Percentiles rank a stretch among this genome's conserved stretches.
Conservation (phyloP, 345 rosid genomes). For the Salix exigua region DNA sequence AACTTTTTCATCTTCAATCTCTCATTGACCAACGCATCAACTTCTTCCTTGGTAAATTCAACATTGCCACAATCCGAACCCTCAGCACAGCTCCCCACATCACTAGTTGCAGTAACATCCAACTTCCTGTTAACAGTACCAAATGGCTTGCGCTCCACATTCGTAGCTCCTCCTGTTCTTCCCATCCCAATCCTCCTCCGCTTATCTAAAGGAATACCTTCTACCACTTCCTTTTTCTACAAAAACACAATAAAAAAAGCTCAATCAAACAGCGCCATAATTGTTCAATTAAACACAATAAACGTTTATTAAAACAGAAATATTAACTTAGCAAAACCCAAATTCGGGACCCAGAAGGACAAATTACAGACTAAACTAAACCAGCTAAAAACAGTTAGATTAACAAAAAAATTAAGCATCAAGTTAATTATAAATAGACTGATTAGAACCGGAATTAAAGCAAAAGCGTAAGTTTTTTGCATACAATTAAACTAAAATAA, state of each 20-base stretch:
- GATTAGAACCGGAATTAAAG: too few relatives aligned
- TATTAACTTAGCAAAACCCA: neutral
- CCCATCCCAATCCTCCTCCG: conserved; percentile 51
- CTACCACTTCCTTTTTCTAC: conserved; percentile 52
- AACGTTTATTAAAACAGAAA: neutral
- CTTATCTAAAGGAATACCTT: conserved; percentile 59
- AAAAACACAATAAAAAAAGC: neutral
- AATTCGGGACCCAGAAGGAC: neutral
- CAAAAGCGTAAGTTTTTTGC: too few relatives aligned
- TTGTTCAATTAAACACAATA: neutral
- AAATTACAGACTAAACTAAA: neutral
- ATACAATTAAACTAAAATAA: neutral
- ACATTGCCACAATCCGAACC: conserved; percentile 36
- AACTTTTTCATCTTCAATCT: conserved; percentile 61
- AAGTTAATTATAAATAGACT: too few relatives aligned
- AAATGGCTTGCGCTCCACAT: conserved; percentile 48
- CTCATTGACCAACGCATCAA: conserved; percentile 65
- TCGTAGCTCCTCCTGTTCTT: conserved; percentile 31
- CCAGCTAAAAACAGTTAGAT: too few relatives aligned
- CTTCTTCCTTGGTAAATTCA: conserved; percentile 75
- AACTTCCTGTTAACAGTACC: conserved; percentile 41
- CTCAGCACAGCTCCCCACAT: conserved; percentile 34
- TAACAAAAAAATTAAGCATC: too few relatives aligned
- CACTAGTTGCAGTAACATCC: conserved; percentile 46
- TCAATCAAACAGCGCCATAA: neutral